phyloP scores from a whole-genome alignment of 306 rosid genomes.

The Trifolium subterraneum region DNA sequence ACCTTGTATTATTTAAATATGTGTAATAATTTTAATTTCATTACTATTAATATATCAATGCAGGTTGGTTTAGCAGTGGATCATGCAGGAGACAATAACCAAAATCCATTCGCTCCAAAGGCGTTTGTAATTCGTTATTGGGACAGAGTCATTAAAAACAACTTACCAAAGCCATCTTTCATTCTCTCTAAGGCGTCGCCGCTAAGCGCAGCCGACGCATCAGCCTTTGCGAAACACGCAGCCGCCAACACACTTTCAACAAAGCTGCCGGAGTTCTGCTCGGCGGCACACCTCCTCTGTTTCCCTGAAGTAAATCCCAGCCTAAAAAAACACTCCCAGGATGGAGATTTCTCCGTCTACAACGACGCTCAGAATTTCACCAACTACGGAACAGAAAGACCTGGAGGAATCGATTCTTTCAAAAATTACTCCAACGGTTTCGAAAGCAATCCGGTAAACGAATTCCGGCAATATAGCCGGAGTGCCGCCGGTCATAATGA shows the following conservation, averaged over 20 bases:
- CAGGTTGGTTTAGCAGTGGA: constrained; percentile 57
- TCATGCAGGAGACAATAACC: constrained; percentile 47
- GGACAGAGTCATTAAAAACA: constrained; percentile 61
- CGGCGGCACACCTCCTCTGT: constrained; percentile 81
- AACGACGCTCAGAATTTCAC: constrained; percentile 58
- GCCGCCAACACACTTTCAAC: constrained; percentile 58
- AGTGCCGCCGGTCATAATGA: constrained; percentile 59
- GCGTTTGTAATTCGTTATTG: constrained; percentile 74
- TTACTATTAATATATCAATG: constrained; percentile 25
- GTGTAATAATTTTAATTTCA: neutral
- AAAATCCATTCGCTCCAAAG: constrained; percentile 73
- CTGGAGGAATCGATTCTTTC: constrained; percentile 63
- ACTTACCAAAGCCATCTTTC: constrained; percentile 55
- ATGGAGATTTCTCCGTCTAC: constrained; percentile 53
- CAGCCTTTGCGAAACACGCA: constrained; percentile 57
- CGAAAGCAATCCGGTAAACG: constrained; percentile 42
- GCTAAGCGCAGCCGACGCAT: constrained; percentile 56
- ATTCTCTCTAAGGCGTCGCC: constrained; percentile 77
- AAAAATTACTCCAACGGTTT: constrained; percentile 60
- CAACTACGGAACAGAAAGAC: constrained; percentile 62
- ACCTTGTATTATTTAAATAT: neutral
- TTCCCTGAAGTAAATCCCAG: constrained; percentile 57
- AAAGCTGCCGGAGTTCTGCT: constrained; percentile 69
- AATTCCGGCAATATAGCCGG: constrained; percentile 82
- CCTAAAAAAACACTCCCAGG: constrained; percentile 52